Base-by-base conservation (phyloP, 2,329 filamentous ascomycete species). In the Cadophora malorum region DNA sequence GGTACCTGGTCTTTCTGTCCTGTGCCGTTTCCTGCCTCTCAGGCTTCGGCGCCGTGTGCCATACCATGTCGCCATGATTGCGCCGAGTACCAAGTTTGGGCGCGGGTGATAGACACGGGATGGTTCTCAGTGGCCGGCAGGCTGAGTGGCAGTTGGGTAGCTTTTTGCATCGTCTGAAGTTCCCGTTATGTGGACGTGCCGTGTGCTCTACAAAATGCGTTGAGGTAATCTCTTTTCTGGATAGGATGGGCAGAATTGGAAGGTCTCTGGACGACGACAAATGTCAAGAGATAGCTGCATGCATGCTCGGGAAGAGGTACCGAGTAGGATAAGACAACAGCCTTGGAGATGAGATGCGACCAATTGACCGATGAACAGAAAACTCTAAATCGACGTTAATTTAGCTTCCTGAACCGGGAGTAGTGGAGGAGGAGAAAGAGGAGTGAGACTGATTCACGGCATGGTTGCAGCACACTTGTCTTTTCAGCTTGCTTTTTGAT, bases 61-160 rank as follows among this genome's bases (percentile, higher is more conserved):
- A 31, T 35, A 23, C 10, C 33, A 23, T 59, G 33, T 59, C 33
- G 33, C 55, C 53, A 56, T 56, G 53, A 56, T 21, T 21, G 53
- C 28, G 53, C 53, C 53, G 53, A 56, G n/a, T 56, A 56, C 53
- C 53, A 56, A 56, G 16, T 56, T 35, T 14, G n/a, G 35, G 33
- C n/a, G 21, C 31, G 55, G 55, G 55, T 59, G 55, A 41, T 59
- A 33, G n/a, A 14, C 55, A 9, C 55, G 55, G 33, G 55, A 59
- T 59, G 55, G 55, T 12, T 59, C 5, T 21, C n/a, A 21, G 45
- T 49, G 45, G 45, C n/a, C 3, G 45, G 41, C 16, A 45, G 41
- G 41, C 41, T 45, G 41, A 14, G 35, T 45, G 41, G 41, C 14
- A 45, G 41, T 45, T 49, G 8, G 45, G n/a, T 49, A 21, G 19